These are phyloP conservation scores for Heterobasidion annosum DNA, from an alignment of 1,284 basidiomycete species.

Conservation along the genomic window DNA sequence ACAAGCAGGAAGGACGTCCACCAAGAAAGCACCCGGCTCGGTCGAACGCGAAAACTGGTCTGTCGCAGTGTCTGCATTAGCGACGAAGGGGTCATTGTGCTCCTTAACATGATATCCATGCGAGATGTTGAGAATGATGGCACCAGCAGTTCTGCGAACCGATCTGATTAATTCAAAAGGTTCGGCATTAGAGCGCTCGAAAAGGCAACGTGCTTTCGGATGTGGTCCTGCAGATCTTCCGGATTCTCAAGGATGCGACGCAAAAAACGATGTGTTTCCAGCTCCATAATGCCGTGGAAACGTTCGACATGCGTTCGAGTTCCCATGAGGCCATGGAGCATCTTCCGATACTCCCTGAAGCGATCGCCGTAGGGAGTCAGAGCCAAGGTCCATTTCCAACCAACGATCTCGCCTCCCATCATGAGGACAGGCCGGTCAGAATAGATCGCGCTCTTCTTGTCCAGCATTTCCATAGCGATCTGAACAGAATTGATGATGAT, in stretches of 20 bases:
- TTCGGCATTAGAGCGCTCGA: not conserved
- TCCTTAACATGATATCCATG: slow-evolving; percentile 55
- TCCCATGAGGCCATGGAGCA: slow-evolving; percentile 18
- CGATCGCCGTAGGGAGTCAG: slow-evolving; percentile 16
- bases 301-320: slow-evolving; percentile 10
- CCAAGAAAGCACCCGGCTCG: not conserved
- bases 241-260: not conserved
- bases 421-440: slow-evolving; percentile 16
- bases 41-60: slow-evolving; percentile 23
- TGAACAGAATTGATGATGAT: slow-evolving; percentile 18
- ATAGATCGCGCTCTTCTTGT: slow-evolving; percentile 18
- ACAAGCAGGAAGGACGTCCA: not conserved
- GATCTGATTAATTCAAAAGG: not conserved
- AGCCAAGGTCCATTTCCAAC: slow-evolving; percentile 13
- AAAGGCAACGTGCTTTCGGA: not conserved
- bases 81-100: slow-evolving; percentile 45
- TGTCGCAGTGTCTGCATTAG: slow-evolving; percentile 45
- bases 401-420: slow-evolving; percentile 16
- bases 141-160: slow-evolving; percentile 38
- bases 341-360: slow-evolving; percentile 10
- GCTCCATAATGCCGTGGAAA: slow-evolving; percentile 16
- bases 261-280: slow-evolving; percentile 13
- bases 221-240: not conserved
- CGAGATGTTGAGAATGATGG: slow-evolving; percentile 50
- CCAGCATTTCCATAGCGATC: slow-evolving; percentile 16